Conservation (phyloP, 2,329 filamentous ascomycete species). For the Dothistroma pini region DNA sequence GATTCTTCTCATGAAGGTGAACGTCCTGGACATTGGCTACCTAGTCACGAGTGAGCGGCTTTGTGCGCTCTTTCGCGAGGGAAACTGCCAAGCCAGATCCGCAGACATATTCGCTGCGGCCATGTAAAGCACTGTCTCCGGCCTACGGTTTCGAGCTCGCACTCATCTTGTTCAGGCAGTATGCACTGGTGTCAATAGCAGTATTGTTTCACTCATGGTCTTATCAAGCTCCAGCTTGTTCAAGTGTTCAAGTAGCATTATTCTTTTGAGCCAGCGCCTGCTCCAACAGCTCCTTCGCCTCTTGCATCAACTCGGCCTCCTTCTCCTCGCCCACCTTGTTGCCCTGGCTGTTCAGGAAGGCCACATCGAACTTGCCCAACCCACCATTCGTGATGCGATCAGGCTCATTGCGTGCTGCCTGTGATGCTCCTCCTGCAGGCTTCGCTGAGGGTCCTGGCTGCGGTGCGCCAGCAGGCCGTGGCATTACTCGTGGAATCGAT, state of each 20-base stretch:
- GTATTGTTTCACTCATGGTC: neutral
- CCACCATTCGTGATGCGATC: conserved; percentile 43
- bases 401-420: conserved; percentile 17
- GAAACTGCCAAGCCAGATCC: no score
- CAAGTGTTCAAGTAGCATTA: conserved; percentile 2
- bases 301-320: conserved; percentile 74
- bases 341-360: conserved; percentile 83
- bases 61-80: no score
- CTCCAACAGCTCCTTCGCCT: conserved; percentile 55
- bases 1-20: no score
- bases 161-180: no score
- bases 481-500: conserved; percentile 1
- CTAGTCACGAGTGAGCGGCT: no score
- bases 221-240: neutral
- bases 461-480: conserved; percentile 6
- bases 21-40: no score
- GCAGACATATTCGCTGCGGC: no score
- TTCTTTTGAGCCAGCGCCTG: conserved; percentile 9
- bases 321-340: conserved; percentile 78
- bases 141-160: no score
- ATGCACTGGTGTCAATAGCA: no score
- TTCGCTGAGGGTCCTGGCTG: neutral
- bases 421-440: conserved; percentile 2
- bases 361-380: conserved; percentile 66
- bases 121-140: no score